A percentile compares a stretch with the other conserved stretches of the same genome.
Conservation (phyloP, 768 basidiomycete genomes). For the Termitomyces eurrhizus region DNA sequence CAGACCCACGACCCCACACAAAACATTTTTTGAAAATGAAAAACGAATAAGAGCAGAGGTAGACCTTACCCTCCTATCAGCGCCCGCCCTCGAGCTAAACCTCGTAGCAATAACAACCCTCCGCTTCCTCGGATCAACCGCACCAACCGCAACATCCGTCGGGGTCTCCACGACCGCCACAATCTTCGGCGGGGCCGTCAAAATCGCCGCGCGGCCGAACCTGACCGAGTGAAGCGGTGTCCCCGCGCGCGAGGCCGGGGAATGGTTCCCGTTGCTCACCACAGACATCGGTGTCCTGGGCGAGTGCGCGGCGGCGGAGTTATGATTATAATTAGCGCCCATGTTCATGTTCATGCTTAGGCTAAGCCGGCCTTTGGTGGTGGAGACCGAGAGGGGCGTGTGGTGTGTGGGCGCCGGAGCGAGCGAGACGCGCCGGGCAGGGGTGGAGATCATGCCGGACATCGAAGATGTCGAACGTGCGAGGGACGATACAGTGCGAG, state of each 20-base stretch:
- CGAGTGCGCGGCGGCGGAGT: background rate
- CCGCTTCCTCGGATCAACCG: conserved; percentile 80
- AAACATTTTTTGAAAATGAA: background rate
- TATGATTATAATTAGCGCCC: conserved; percentile 27
- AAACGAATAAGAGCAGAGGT: conserved; percentile 3
- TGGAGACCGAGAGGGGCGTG: conserved; percentile 8
- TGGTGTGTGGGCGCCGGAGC: conserved; percentile 17
- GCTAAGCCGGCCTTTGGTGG: conserved; percentile 38
- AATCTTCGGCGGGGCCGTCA: conserved; percentile 82
- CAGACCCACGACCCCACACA: background rate
- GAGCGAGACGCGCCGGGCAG: conserved; percentile 35
- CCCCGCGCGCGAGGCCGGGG: conserved; percentile 39
- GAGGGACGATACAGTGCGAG: conserved; percentile 48
- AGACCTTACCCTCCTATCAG: conserved; percentile 72
- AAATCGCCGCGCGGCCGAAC: conserved; percentile 52
- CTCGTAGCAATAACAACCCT: conserved; percentile 84
- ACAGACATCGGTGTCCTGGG: background rate
- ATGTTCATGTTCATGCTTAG: conserved; percentile 20
- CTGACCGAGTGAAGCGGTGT: conserved; percentile 32
- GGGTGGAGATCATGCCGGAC: conserved; percentile 27
- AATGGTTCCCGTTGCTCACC: conserved; percentile 16
- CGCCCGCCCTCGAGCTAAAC: conserved; percentile 80
- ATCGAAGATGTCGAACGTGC: conserved; percentile 50
- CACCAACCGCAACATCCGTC: conserved; percentile 46
- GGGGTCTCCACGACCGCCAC: conserved; percentile 75